These are phyloP conservation scores for Trichoderma atroviride DNA, from an alignment of 2,329 filamentous ascomycete genomes.

Conservation along the genomic window DNA sequence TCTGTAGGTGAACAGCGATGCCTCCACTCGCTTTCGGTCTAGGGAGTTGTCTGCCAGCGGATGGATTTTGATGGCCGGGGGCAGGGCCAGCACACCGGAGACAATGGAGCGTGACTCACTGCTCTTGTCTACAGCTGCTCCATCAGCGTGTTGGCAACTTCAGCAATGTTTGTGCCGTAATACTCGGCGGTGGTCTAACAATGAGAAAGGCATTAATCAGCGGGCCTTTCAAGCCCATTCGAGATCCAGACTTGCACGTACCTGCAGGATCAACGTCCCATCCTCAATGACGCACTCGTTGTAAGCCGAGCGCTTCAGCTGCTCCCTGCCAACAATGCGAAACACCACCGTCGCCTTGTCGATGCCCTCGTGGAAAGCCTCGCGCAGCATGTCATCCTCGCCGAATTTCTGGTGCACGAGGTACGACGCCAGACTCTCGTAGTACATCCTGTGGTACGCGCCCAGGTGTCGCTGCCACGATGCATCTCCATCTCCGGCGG, in stretches of 20 bases:
- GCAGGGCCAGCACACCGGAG: background rate
- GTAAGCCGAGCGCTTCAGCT: constrained; percentile 42
- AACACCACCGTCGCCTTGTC: constrained; percentile 48
- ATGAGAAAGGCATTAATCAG: background rate
- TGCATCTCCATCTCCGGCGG: constrained; percentile 16
- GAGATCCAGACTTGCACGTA: background rate
- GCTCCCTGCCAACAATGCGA: constrained; percentile 51
- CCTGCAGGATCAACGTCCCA: constrained; percentile 55
- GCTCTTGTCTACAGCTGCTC: constrained; percentile 1
- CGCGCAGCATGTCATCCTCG: constrained; percentile 52
- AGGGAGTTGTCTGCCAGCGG: constrained; percentile 12
- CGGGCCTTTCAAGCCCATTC: background rate
- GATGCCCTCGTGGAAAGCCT: constrained; percentile 53
- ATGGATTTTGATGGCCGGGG: background rate
- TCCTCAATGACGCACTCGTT: constrained; percentile 53
- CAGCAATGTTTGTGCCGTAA: constrained; percentile 27
- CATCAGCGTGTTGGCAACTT: constrained; percentile 31
- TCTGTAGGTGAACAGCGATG: constrained; percentile 18
- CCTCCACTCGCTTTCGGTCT: constrained; percentile 1
- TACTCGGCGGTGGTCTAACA: constrained; percentile 11
- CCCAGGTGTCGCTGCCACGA: constrained; percentile 51
- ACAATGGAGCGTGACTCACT: background rate
- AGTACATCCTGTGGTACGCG: constrained; percentile 46
- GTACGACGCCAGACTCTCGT: constrained; percentile 46
- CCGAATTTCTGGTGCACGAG: constrained; percentile 50